phyloP scores from a whole-genome alignment of 805 yeast genomes.

The Zygoascus flipseniorum region DNA sequence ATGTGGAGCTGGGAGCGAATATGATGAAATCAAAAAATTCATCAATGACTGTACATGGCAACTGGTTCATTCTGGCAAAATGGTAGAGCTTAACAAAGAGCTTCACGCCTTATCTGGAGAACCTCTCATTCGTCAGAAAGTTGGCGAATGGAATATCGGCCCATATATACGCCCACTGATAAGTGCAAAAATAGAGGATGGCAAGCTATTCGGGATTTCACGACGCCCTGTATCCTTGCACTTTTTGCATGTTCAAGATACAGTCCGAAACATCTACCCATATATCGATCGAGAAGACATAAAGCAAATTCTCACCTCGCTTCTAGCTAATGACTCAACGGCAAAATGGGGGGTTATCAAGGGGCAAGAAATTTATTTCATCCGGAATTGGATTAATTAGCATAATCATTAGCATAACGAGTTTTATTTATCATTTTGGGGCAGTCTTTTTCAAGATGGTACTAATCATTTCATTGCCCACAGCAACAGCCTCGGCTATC shows the following conservation, averaged over 20 bases:
- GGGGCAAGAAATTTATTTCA: neutral
- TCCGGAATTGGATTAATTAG: neutral
- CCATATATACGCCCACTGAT: neutral
- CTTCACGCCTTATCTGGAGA: neutral
- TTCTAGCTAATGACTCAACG: neutral
- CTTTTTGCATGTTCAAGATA: neutral
- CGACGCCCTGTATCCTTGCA: neutral
- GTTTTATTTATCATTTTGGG: neutral
- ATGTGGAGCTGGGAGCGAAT: neutral
- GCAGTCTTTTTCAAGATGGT: conserved; percentile 46
- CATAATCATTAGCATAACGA: neutral
- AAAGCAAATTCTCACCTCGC: neutral
- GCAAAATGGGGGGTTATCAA: neutral
- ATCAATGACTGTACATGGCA: neutral
- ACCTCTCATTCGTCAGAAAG: neutral
- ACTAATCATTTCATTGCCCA: conserved; percentile 92
- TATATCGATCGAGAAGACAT: neutral
- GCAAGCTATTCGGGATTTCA: neutral
- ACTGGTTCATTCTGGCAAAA: neutral
- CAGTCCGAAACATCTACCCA: neutral
- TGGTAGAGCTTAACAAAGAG: neutral
- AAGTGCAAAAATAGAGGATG: neutral
- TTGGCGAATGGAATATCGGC: neutral
- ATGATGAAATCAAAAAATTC: neutral
- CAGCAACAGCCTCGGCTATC: conserved; percentile 77